phyloP scores from a whole-genome alignment of 768 basidiomycete genomes.

The Coprinopsis strossmayeri region DNA sequence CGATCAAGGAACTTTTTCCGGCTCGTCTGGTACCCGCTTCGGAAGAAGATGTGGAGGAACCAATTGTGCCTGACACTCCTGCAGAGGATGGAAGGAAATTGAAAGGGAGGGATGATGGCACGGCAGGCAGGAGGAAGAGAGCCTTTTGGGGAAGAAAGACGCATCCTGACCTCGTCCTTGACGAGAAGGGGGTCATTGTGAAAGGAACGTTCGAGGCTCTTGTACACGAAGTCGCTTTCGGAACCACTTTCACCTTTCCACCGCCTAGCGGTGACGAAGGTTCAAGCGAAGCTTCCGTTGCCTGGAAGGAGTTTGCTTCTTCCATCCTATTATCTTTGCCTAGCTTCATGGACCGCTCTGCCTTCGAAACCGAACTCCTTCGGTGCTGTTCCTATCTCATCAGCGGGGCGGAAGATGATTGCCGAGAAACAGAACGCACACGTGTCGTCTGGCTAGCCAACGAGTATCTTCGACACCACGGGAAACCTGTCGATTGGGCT shows the following conservation, averaged over 20 bases:
- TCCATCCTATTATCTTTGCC: conserved; percentile 59
- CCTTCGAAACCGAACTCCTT: conserved; percentile 66
- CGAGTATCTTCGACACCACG: conserved; percentile 59
- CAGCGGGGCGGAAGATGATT: conserved; percentile 41
- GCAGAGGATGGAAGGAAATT: conserved; percentile 23
- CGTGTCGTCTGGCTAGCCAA: conserved; percentile 60
- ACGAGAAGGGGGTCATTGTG: conserved; percentile 33
- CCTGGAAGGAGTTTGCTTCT: conserved; percentile 61
- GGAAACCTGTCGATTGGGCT: conserved; percentile 38
- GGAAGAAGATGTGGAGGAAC: conserved; percentile 29
- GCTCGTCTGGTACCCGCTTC: conserved; percentile 49
- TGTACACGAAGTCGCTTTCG: conserved; percentile 76
- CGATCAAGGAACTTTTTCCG: conserved; percentile 72
- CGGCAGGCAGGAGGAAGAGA: conserved; percentile 44
- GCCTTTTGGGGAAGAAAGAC: conserved; percentile 73
- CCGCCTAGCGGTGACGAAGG: conserved; percentile 11
- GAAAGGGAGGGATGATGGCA: conserved; percentile 19
- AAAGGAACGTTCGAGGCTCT: conserved; percentile 76
- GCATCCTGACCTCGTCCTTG: conserved; percentile 62
- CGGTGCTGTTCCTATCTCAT: conserved; percentile 63
- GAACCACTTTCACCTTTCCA: conserved; percentile 47
- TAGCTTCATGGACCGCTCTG: conserved; percentile 39
- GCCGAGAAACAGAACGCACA: conserved; percentile 28
- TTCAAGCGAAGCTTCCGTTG: conserved; percentile 18
- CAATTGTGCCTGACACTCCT: conserved; percentile 12